phyloP scores from a whole-genome alignment of 345 rosid species.

The Gossypium mustelinum region DNA sequence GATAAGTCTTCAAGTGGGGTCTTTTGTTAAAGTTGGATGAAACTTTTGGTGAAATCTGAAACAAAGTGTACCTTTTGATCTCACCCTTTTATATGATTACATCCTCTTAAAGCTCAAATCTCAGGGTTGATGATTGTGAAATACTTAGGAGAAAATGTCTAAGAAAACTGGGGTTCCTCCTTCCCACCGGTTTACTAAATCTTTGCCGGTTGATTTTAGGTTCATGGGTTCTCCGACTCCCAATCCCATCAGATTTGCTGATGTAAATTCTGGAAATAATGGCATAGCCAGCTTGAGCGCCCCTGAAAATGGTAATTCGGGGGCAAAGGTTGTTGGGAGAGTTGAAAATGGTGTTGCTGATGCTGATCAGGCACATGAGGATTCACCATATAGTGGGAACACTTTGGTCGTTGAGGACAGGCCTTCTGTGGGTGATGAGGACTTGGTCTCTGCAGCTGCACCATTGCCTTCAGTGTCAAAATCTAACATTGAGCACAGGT shows the following conservation, averaged over 20 bases:
- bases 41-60: conserved; percentile 32
- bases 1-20: conserved; percentile 50
- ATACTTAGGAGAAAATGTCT: conserved; percentile 40
- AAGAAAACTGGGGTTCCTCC: conserved; percentile 44
- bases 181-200: conserved; percentile 57
- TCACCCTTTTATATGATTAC: conserved; percentile 16
- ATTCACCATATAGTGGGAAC: conserved; percentile 69
- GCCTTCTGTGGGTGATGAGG: conserved; percentile 42
- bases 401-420: conserved; percentile 41
- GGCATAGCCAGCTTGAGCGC: conserved; percentile 23
- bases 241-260: conserved; percentile 32
- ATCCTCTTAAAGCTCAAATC: conserved; percentile 22
- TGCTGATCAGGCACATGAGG: conserved; percentile 42
- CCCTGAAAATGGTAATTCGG: conserved; percentile 40
- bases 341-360: conserved; percentile 32
- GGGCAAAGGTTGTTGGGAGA: conserved; percentile 31
- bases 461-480: conserved; percentile 46
- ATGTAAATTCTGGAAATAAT: conserved; percentile 19
- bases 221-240: conserved; percentile 47
- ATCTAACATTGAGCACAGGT: conserved; percentile 51
- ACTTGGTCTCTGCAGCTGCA: conserved; percentile 37
- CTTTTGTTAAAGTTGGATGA: conserved; percentile 41
- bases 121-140: conserved; percentile 22
- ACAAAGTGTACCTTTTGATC: conserved; percentile 32
- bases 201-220: conserved; percentile 60